Percentiles rank a stretch among this genome's conserved stretches.
These are phyloP conservation scores for Amanita rubescens DNA, from an alignment of 768 basidiomycete species.

Conservation along the genomic window DNA sequence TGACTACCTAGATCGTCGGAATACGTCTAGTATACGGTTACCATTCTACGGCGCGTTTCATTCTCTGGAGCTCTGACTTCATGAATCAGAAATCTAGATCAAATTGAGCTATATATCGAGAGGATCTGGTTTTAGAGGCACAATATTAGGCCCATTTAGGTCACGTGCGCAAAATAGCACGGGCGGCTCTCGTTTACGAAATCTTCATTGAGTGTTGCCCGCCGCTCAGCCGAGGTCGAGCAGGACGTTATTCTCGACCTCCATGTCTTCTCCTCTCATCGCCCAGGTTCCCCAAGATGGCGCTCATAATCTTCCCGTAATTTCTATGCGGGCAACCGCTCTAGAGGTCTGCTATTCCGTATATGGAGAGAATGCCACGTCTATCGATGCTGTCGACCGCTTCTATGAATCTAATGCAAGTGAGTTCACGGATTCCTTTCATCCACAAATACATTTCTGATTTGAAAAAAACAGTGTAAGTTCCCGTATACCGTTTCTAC, in stretches of 20 bases:
- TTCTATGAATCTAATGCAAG: constrained; percentile 71
- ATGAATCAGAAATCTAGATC: too few species aligned
- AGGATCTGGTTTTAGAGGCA: too few species aligned
- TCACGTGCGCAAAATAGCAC: neutral
- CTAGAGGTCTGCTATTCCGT: constrained; percentile 66
- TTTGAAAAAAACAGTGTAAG: constrained; percentile 31
- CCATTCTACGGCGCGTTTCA: too few species aligned
- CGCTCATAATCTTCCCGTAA: constrained; percentile 26
- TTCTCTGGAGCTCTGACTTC: too few species aligned
- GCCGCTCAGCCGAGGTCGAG: neutral
- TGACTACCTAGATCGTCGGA: constrained; percentile 8
- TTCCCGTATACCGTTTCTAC: constrained; percentile 5
- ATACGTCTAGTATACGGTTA: too few species aligned
- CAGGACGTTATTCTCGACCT: neutral
- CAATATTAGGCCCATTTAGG: too few species aligned
- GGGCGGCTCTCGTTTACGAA: neutral
- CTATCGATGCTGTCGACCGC: constrained; percentile 46
- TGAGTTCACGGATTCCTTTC: constrained; percentile 25
- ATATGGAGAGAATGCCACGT: constrained; percentile 48
- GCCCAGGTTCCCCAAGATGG: neutral
- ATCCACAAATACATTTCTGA: constrained; percentile 10
- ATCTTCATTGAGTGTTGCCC: neutral
- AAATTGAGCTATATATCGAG: too few species aligned
- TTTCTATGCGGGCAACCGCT: constrained; percentile 48
- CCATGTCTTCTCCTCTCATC: constrained; percentile 1